phyloP scores from a whole-genome alignment of 2,329 filamentous ascomycete genomes.

The Exophiala sp. region DNA sequence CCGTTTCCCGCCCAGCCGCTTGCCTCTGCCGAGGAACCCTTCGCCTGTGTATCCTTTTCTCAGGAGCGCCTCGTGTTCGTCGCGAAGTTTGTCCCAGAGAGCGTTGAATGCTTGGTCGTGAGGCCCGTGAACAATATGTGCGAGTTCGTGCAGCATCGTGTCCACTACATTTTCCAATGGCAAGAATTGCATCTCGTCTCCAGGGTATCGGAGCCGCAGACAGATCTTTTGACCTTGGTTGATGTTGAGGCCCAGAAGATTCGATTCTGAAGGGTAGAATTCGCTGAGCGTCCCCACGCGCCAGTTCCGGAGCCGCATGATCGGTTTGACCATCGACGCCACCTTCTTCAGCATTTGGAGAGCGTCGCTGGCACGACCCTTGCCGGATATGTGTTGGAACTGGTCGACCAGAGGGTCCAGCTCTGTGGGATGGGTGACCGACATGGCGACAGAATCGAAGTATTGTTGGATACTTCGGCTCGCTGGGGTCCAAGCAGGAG shows the following conservation, averaged over 20 bases:
- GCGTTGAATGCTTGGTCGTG: conserved; percentile 79
- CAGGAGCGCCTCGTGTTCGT: conserved; percentile 70
- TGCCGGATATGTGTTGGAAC: conserved; percentile 50
- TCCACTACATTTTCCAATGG: conserved; percentile 74
- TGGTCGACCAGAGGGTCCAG: conserved; percentile 45
- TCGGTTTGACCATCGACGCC: conserved; percentile 84
- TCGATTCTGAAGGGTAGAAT: conserved; percentile 70
- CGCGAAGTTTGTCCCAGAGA: conserved; percentile 81
- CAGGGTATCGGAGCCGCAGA: conserved; percentile 69
- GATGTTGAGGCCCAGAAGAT: conserved; percentile 74
- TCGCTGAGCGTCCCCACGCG: conserved; percentile 72
- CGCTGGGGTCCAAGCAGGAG: background rate
- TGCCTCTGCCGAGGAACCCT: conserved; percentile 72
- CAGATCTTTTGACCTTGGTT: conserved; percentile 73
- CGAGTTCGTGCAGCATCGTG: conserved; percentile 89
- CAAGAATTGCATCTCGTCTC: conserved; percentile 70
- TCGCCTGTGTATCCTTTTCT: conserved; percentile 86
- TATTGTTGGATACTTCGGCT: background rate
- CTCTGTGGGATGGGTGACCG: conserved; percentile 30
- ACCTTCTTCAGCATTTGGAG: conserved; percentile 65
- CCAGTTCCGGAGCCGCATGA: conserved; percentile 85
- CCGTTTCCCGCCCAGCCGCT: conserved; percentile 61
- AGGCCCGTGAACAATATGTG: conserved; percentile 77
- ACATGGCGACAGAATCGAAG: conserved; percentile 13
- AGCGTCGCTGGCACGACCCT: conserved; percentile 47